Base-by-base conservation (phyloP, 148 eudicot species). In the Gaultheria prostrata region DNA sequence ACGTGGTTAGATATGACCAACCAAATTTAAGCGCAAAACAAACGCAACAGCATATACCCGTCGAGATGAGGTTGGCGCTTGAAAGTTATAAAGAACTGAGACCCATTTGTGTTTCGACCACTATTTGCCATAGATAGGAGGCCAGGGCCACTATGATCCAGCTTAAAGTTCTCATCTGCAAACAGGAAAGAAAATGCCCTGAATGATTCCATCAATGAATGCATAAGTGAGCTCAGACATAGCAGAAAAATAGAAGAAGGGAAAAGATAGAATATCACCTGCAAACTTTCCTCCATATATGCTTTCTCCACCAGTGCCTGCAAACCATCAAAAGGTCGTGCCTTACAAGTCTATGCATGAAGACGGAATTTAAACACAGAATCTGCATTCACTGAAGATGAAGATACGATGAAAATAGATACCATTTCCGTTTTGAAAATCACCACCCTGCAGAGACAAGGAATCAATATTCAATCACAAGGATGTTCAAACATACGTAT, bases 281-380 rank as follows among this genome's bases (percentile, higher is more conserved):
- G 92, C 87, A 90, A 97, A 97, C 90, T 97, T 97, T 82, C 95
- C 94, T 83, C 98, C 98, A 86, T 97, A 97, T 45, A 97, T 95
- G 86, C 99, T 97, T 92, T 97, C 99, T 83, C 99, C 99, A 87
- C 99, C 98, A 86, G 98, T 95, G 91, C 99, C 99, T 97, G 94
- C 92, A 95, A 89, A 92, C 89, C 89, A 89, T 89, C 83, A 91
- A 90, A 92, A 93, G 88, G 86, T 88, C 79, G 83, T 85, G 83
- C 89, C 86, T 87, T 87, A 92, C 91, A 88, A 77, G 86, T 86
- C 89, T 84, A 85, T 84, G 86, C 90, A 87, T 83, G 85, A 80
- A 84, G 87, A 91, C 87, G 84, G 81, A 82, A 86, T 89, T 86
- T 79, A 81, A 83, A 88, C 77, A 86, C 83, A 85, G 77, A 84